Conservation (phyloP, 306 rosid genomes). For the Carpinus viminea region DNA sequence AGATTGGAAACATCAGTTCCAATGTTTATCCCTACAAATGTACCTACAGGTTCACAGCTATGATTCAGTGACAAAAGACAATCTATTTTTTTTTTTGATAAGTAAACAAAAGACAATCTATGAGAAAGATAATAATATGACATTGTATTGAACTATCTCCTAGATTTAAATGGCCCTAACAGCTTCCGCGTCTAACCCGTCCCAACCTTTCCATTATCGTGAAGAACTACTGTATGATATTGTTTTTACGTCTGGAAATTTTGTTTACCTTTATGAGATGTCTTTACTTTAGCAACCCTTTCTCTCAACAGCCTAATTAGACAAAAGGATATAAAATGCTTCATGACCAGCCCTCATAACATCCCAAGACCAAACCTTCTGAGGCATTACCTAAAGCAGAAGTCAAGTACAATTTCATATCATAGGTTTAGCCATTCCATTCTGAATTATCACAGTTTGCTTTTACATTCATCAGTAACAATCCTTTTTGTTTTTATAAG, state of each 20-base stretch:
- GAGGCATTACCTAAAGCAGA: neutral
- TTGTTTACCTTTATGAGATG: neutral
- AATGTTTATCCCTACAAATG: conserved; percentile 82
- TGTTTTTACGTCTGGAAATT: conserved; percentile 1
- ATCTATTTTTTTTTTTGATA: too few relatives aligned
- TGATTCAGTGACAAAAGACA: conserved; percentile 28
- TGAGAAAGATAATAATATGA: conserved; percentile 9
- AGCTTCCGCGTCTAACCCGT: conserved; percentile 8
- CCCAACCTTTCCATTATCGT: neutral
- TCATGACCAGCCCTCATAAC: neutral
- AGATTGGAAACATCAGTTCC: conserved; percentile 74
- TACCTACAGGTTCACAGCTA: conserved; percentile 59
- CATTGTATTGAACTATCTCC: conserved; percentile 3
- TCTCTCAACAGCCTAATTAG: neutral
- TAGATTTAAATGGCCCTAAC: conserved; percentile 1
- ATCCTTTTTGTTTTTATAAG: neutral
- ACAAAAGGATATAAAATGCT: neutral
- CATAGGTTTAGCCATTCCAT: neutral
- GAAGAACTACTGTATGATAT: conserved; percentile 12
- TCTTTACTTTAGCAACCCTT: neutral
- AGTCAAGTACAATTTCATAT: neutral
- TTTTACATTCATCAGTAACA: neutral
- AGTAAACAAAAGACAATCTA: too few relatives aligned
- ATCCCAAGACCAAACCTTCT: neutral
- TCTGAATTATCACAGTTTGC: neutral